Evolutionary conservation across 306 rosid species (phyloP), one percentile per base, ranked within the genome.

Genomic region (Fagus sylvatica): DNA sequence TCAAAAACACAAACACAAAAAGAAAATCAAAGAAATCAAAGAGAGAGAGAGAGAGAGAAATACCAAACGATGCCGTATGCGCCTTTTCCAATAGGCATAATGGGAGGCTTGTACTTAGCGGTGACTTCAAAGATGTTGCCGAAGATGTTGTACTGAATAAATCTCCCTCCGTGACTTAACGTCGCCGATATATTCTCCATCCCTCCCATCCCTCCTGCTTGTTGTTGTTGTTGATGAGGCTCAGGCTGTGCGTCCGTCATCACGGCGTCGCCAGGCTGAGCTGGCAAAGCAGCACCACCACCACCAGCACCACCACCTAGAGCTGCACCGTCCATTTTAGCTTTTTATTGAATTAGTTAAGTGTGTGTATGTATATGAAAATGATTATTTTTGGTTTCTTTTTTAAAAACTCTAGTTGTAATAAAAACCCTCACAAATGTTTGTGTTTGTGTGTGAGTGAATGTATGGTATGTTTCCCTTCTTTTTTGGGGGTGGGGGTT

Each of bases 61-160:
- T 64, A 94, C 98, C 98, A 94, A 78, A 94, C 98, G 90, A 94
- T 94, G 78, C 98, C 98, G 76, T 90, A 94, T 19, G 98, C 98
- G 78, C 98, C 98, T 83, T 92, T 94, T 12, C 98, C 98, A 84
- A 94, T 94, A 49, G 98, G 98, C 98, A 94, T 88, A 85, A 94
- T 90, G 42, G 98, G 98, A 22, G 97, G 98, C 81, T 89, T 90
- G 93, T 94, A 94, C 88, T 92, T 91, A 6, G 96, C 96, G 4
- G 96, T 90, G 64, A 94, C 94, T 83, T 94, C 97, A 46, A 94
- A 94, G 37, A 94, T 85, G 81, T 94, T 94, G 2, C 97, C 98
- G 86, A 94, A 94, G 42, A 94, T 94, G 73, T 94, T 94, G 81
- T 94, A 94, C 84, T 94, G 98, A 57, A 94, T 94, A 76, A 94